Evolutionary conservation across 257 asterid species (phyloP).

Genomic region (Dorcoceras hygrometricum): DNA sequence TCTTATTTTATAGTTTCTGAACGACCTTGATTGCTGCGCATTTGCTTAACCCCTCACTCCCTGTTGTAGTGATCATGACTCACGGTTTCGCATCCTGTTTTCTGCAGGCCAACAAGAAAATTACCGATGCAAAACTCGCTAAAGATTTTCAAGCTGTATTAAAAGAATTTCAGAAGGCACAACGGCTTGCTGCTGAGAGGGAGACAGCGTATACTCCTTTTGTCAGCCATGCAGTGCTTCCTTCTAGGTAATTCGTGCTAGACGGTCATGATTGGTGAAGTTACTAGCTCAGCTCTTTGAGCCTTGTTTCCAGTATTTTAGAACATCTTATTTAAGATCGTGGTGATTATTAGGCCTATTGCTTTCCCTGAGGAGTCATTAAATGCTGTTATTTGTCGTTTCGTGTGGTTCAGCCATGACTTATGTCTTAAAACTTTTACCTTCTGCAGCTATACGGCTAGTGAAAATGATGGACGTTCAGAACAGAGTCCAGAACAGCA

Average conservation of each 20-base stretch:
- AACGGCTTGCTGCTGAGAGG: slow-evolving; percentile 71
- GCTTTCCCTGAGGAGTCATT: neutral
- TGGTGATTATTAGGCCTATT: neutral
- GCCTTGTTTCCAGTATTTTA: neutral
- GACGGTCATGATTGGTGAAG: slow-evolving; percentile 2
- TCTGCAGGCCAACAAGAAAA: slow-evolving; percentile 80
- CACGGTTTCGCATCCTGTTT: slow-evolving; percentile 13
- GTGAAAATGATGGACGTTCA: slow-evolving; percentile 51
- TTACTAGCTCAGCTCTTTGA: slow-evolving; percentile 3
- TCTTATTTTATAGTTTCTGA: no score
- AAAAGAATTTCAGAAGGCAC: slow-evolving; percentile 84
- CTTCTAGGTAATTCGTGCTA: slow-evolving; percentile 49
- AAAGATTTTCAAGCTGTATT: slow-evolving; percentile 88
- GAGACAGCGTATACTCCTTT: slow-evolving; percentile 78
- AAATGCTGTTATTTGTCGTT: neutral
- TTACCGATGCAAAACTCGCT: slow-evolving; percentile 92
- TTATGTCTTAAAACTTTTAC: slow-evolving; percentile 21
- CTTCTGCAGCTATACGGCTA: slow-evolving; percentile 56
- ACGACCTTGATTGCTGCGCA: neutral
- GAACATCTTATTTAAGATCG: no score
- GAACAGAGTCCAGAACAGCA: slow-evolving; percentile 60
- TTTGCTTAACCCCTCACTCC: neutral
- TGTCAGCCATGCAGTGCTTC: slow-evolving; percentile 47
- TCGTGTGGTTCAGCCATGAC: neutral
- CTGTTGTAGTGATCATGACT: slow-evolving; percentile 18